phyloP scores from a whole-genome alignment of 1,284 basidiomycete species.

The Pascua sp. region DNA sequence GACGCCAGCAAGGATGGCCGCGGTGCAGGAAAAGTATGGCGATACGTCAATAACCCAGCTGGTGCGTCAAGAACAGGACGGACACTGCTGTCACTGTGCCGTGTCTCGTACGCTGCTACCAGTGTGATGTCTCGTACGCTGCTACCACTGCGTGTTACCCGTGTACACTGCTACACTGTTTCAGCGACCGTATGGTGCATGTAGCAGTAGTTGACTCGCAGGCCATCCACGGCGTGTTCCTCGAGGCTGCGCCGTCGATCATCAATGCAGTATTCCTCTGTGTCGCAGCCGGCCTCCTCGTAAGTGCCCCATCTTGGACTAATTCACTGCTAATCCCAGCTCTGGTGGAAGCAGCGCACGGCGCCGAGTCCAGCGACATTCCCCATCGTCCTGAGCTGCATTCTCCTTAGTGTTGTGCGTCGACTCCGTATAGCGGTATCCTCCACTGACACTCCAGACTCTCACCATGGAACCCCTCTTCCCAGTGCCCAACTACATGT shows the following conservation, averaged over 20 bases:
- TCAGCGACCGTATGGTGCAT: no score
- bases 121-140: no score
- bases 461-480: conserved; percentile 38
- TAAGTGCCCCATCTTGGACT: conserved; percentile 21
- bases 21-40: no score
- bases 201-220: no score
- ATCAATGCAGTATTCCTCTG: conserved; percentile 41
- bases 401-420: conserved; percentile 42
- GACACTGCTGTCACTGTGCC: no score
- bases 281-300: conserved; percentile 35
- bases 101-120: no score
- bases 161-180: no score
- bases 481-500: conserved; percentile 31
- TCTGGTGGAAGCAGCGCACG: conserved; percentile 47
- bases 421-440: neutral
- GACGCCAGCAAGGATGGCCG: no score
- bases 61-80: no score
- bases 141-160: no score
- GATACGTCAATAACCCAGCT: no score
- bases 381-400: conserved; percentile 42
- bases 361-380: conserved; percentile 47
- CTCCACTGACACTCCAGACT: conserved; percentile 24
- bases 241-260: conserved; percentile 41
- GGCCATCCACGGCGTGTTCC: conserved; percentile 43
- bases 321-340: conserved; percentile 13